Percentiles rank a stretch among this genome's conserved stretches.
These are phyloP conservation scores for Castanea sativa DNA, from an alignment of 306 rosid species.

Conservation along the genomic window DNA sequence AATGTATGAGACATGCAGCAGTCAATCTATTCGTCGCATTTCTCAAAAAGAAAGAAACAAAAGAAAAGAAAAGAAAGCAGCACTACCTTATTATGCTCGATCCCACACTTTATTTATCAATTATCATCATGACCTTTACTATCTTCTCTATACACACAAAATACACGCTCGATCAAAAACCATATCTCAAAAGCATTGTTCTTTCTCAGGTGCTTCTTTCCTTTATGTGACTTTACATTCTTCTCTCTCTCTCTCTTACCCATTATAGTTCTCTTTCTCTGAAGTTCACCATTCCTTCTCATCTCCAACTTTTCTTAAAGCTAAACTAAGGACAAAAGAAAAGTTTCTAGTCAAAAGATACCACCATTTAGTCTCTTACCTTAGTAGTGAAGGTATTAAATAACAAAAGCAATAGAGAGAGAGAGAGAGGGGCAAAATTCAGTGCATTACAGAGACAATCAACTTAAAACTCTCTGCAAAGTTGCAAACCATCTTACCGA, in stretches of 20 bases:
- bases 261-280: conserved; percentile 24
- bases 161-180: conserved; percentile 26
- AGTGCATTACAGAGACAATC: conserved; percentile 1
- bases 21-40: conserved; percentile 26
- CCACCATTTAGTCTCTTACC: conserved; percentile 27
- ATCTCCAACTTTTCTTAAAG: conserved; percentile 43
- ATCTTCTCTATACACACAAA: conserved; percentile 32
- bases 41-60: background rate
- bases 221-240: conserved; percentile 20
- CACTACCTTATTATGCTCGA: conserved; percentile 19
- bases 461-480: background rate
- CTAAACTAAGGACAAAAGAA: conserved; percentile 28
- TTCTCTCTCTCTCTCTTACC: conserved; percentile 25
- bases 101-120: background rate
- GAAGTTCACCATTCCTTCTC: conserved; percentile 32
- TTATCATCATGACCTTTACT: conserved; percentile 25
- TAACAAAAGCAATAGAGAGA: conserved; percentile 20
- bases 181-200: conserved; percentile 47
- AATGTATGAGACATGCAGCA: conserved; percentile 18
- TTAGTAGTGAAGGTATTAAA: conserved; percentile 44
- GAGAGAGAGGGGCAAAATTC: background rate
- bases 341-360: conserved; percentile 38
- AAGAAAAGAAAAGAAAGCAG: conserved; percentile 7
- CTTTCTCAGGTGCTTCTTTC: conserved; percentile 37
- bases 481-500: background rate